phyloP scores from a whole-genome alignment of 257 asterid species.

The Eucommia ulmoides region DNA sequence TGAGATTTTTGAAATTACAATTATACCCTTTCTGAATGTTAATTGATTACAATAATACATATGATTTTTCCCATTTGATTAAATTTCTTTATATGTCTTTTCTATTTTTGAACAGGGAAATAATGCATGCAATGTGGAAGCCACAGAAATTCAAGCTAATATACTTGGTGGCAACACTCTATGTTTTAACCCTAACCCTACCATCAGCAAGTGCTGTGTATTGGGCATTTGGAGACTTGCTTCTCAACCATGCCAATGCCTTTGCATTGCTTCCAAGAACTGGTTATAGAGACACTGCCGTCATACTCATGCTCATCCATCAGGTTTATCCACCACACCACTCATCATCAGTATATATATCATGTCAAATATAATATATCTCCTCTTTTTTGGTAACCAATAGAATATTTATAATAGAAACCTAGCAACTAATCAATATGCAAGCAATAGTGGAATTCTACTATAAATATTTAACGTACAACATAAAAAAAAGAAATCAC shows the following conservation, averaged over 20 bases:
- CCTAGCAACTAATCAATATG: too few relatives aligned
- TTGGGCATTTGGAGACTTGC: conserved; percentile 79
- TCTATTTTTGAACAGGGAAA: conserved; percentile 31
- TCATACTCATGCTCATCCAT: conserved; percentile 83
- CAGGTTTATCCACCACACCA: too few relatives aligned
- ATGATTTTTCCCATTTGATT: too few relatives aligned
- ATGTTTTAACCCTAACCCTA: conserved; percentile 63
- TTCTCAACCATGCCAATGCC: conserved; percentile 63
- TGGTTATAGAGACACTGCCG: conserved; percentile 61
- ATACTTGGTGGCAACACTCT: conserved; percentile 61
- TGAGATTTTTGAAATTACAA: not conserved
- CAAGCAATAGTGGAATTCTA: too few relatives aligned
- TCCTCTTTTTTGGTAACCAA: too few relatives aligned
- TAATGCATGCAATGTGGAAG: conserved; percentile 95
- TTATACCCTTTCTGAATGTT: not conserved
- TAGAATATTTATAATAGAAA: too few relatives aligned
- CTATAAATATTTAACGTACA: too few relatives aligned
- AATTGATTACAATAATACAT: too few relatives aligned
- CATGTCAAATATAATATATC: too few relatives aligned
- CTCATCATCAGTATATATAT: too few relatives aligned
- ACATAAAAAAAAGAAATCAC: too few relatives aligned
- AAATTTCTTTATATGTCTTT: not conserved
- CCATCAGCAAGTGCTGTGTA: conserved; percentile 90
- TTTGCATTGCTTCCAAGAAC: conserved; percentile 71
- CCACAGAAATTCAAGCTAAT: conserved; percentile 74